phyloP scores from a whole-genome alignment of 192 early-diverging fungal species.

The Coemansia sp. region DNA sequence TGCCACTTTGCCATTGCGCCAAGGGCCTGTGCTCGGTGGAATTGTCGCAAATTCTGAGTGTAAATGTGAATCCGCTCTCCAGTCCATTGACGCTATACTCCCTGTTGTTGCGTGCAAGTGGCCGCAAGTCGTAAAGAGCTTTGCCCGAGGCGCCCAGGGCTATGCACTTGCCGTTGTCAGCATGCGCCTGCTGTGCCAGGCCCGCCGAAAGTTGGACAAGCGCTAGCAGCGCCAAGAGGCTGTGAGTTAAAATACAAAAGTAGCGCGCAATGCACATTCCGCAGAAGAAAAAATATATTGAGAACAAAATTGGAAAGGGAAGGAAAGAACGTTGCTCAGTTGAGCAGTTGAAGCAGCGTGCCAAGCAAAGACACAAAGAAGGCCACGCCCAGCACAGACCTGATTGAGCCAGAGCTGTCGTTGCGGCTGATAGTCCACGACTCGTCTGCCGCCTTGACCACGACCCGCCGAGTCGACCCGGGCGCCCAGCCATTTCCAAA shows the following conservation, averaged over 20 bases:
- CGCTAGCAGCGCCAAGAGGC: constrained; percentile 2
- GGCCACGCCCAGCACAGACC: constrained; percentile 19
- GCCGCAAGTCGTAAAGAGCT: constrained; percentile 38
- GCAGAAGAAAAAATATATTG: constrained; percentile 6
- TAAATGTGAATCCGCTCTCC: constrained; percentile 38
- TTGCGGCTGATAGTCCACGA: constrained; percentile 36
- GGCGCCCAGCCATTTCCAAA: constrained; percentile 46
- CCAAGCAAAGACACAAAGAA: constrained; percentile 27
- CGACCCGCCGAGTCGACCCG: constrained; percentile 32
- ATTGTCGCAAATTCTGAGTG: constrained; percentile 37
- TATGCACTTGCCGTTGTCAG: neutral
- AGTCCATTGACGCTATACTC: constrained; percentile 26
- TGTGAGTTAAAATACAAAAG: neutral
- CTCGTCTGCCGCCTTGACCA: constrained; percentile 20
- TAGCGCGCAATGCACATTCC: neutral
- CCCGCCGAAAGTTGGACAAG: neutral
- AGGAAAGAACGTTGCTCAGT: constrained; percentile 11
- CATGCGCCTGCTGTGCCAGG: neutral
- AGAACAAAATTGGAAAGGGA: neutral
- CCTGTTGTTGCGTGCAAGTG: constrained; percentile 7
- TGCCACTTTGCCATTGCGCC: constrained; percentile 22
- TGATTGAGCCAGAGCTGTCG: constrained; percentile 20
- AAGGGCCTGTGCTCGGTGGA: constrained; percentile 5
- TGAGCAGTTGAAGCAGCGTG: constrained; percentile 24
- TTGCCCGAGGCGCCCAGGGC: constrained; percentile 2